These are phyloP conservation scores for Aplosporella prunicola DNA, from an alignment of 2,329 filamentous ascomycete species.

Conservation along the genomic window DNA sequence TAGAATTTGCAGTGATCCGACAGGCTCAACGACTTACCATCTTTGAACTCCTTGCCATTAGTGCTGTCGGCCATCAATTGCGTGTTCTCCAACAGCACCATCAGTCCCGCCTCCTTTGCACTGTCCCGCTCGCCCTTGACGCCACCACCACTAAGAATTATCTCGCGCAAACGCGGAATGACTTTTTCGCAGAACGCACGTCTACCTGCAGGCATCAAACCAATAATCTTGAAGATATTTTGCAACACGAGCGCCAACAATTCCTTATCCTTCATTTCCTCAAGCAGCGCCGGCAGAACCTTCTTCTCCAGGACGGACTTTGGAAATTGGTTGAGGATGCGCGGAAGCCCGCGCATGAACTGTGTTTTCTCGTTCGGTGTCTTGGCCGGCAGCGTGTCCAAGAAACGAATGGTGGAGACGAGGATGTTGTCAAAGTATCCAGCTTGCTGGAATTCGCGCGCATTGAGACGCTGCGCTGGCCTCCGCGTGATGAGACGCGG, in stretches of 20 bases:
- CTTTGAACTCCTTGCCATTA: conserved; percentile 87
- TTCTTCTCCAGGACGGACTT: conserved; percentile 93
- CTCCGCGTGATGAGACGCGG: conserved; percentile 79
- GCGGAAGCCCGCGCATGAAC: conserved; percentile 80
- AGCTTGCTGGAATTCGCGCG: conserved; percentile 86
- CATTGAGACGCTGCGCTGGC: conserved; percentile 78
- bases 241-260: conserved; percentile 76
- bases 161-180: conserved; percentile 72
- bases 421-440: conserved; percentile 96
- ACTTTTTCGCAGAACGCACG: conserved; percentile 77
- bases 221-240: conserved; percentile 85
- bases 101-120: conserved; percentile 77
- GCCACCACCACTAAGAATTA: conserved; percentile 56
- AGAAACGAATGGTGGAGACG: conserved; percentile 89
- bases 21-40: conserved; percentile 50
- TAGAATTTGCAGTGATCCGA: background rate
- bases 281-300: conserved; percentile 74
- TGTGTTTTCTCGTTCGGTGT: conserved; percentile 82
- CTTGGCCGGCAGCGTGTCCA: conserved; percentile 86
- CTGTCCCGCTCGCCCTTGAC: conserved; percentile 63
- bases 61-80: conserved; percentile 67
- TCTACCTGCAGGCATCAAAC: conserved; percentile 65
- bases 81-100: conserved; percentile 83
- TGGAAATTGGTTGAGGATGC: conserved; percentile 85
- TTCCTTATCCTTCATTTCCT: conserved; percentile 89